Conservation (phyloP, 176 grass and related monocot species). For the Aegilops sharonensis region DNA sequence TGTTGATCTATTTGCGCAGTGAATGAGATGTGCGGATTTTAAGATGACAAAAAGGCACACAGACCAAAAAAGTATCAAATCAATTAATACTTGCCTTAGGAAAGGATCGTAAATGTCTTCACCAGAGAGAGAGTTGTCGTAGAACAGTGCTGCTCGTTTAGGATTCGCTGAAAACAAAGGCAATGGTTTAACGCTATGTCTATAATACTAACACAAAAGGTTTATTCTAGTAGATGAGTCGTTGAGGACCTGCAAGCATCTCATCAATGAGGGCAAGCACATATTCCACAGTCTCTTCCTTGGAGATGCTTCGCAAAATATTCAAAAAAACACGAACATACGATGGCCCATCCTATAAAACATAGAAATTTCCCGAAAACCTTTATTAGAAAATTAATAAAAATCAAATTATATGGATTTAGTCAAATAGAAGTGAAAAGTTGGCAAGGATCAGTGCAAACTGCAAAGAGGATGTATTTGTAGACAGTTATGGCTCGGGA, state of each 20-base stretch:
- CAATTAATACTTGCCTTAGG: slow-evolving; percentile 65
- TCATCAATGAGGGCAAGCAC: slow-evolving; percentile 95
- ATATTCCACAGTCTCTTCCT: slow-evolving; percentile 97
- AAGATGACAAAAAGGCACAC: background rate
- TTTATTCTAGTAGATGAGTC: slow-evolving; percentile 1
- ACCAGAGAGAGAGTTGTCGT: slow-evolving; percentile 71
- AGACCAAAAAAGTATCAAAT: slow-evolving; percentile 22
- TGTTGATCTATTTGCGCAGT: background rate
- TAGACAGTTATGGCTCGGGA: background rate
- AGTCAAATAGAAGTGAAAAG: background rate
- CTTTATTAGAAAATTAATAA: slow-evolving; percentile 1
- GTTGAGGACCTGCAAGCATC: slow-evolving; percentile 72
- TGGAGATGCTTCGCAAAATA: slow-evolving; percentile 72
- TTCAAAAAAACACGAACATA: slow-evolving; percentile 79
- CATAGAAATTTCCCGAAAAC: slow-evolving; percentile 19
- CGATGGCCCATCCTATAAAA: slow-evolving; percentile 72
- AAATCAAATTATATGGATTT: background rate
- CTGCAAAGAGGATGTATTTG: background rate
- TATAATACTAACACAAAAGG: slow-evolving; percentile 19
- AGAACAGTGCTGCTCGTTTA: slow-evolving; percentile 72
- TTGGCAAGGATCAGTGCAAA: background rate
- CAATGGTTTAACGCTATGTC: slow-evolving; percentile 10
- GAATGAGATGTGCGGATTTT: background rate
- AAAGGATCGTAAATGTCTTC: slow-evolving; percentile 92
- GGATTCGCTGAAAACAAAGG: slow-evolving; percentile 71